Conservation (phyloP, 352 stramenopile species). For the Thalassiosira mediterranea region DNA sequence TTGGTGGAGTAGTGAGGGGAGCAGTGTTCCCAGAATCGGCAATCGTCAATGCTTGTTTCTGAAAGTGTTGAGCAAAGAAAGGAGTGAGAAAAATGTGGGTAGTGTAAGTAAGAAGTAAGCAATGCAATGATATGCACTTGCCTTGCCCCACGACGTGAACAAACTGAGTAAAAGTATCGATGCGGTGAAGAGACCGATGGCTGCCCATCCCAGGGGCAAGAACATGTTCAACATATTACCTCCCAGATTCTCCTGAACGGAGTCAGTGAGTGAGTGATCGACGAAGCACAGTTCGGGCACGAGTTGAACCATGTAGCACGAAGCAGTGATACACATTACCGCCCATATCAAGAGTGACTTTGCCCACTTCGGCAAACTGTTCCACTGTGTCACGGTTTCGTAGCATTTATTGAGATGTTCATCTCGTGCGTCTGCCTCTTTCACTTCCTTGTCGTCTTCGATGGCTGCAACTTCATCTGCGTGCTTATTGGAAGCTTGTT, state of each 20-base stretch:
- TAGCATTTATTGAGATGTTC: conserved; percentile 55
- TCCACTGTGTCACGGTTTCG: conserved; percentile 51
- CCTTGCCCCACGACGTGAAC: conserved; percentile 59
- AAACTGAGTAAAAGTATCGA: conserved; percentile 44
- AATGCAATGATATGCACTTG: conserved; percentile 9
- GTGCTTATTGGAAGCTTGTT: conserved; percentile 44
- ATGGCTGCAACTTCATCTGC: conserved; percentile 57
- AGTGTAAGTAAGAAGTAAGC: too few relatives aligned
- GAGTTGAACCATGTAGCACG: conserved; percentile 70
- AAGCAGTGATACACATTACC: conserved; percentile 47
- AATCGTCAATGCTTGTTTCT: not conserved
- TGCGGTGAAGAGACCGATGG: conserved; percentile 46
- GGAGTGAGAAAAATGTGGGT: too few relatives aligned
- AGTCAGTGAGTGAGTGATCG: conserved; percentile 59
- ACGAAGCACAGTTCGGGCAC: conserved; percentile 58
- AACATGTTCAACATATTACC: conserved; percentile 62
- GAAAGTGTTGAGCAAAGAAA: too few relatives aligned
- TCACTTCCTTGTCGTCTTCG: conserved; percentile 63
- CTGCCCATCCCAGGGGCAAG: conserved; percentile 46
- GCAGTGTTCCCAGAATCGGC: not conserved
- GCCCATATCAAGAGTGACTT: conserved; percentile 49
- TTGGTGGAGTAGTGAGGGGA: not conserved
- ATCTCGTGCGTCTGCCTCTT: conserved; percentile 54
- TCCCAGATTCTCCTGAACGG: conserved; percentile 57
- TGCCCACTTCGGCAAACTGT: conserved; percentile 35